Evolutionary conservation across 495 filamentous ascomycete genomes (phyloP), one percentile per base, ranked within the genome.

Genomic region (Astrothelium macrocarpum): DNA sequence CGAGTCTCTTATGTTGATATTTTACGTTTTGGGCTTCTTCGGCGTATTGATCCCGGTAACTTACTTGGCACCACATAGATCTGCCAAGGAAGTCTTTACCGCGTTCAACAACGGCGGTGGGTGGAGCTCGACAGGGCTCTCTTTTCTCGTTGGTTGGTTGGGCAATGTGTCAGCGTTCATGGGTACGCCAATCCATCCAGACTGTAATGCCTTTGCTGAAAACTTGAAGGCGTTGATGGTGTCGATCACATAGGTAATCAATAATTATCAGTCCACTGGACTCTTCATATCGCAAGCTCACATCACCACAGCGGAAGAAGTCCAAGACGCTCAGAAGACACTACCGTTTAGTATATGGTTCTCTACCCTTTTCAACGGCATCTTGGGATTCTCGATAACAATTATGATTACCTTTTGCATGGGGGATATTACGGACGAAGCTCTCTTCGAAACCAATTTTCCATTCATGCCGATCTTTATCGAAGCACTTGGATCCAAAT

Each of bases 391-490:
- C 56, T 59, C 63, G 11, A 67, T 68, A 49, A 63, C 68, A 61
- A 45, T 70, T 36, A 63, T 61, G 1, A 39, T 70, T 23, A 56
- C 86, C 69, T 86, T 82, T 74, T 78, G 77, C 60, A 76, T 86
- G 43, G 74, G 69, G 29, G 75, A 85, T 63, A 65, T 39, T 39
- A 39, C 34, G 14, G 34, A 39, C 34, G 5, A 5, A 5, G 34
- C 34, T 14, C 14, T 39, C 5, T 5, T 5, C 14, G 34, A 39
- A 39, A 39, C 34, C 34, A 39, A 39, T 14, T 39, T 39, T 14
- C 34, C 34, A 39, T 39, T 5, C 34, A 39, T 39, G 34, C 5
- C 34, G 14, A 14, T 39, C 14, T 14, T 39, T 39, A 39, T 14
- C 14, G 34, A 39, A 39, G 34, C 34, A 5, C 34, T 39, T 5